Conservation (phyloP, 331 rosid genomes). For the Pyrus hybrid region DNA sequence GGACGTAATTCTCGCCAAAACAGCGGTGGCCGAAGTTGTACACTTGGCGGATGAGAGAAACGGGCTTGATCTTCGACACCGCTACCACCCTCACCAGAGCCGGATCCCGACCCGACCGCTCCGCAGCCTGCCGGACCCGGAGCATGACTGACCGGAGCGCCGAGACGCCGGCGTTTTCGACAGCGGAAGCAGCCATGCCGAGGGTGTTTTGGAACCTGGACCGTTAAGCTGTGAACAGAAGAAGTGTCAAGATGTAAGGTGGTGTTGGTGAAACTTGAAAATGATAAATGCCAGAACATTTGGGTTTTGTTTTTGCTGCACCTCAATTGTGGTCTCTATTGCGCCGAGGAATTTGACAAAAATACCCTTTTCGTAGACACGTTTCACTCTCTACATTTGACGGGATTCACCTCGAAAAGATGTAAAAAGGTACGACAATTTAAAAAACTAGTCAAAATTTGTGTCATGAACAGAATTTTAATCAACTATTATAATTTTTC, state of each 20-base stretch:
- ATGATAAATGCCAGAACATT: not conserved
- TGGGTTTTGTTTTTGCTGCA: not conserved
- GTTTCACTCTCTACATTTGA: too few species aligned
- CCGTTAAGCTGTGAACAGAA: not conserved
- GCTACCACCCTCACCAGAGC: slow-evolving; percentile 58
- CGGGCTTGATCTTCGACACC: slow-evolving; percentile 83
- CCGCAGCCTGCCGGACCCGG: slow-evolving; percentile 69
- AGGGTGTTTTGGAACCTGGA: not conserved
- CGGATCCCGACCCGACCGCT: slow-evolving; percentile 36
- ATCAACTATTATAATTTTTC: too few species aligned
- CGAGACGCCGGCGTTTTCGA: slow-evolving; percentile 43
- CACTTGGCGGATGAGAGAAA: slow-evolving; percentile 63
- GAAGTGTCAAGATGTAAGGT: not conserved
- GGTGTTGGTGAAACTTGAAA: too few species aligned
- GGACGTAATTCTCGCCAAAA: slow-evolving; percentile 91
- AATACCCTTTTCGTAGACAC: too few species aligned
- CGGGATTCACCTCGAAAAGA: too few species aligned
- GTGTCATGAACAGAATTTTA: too few species aligned
- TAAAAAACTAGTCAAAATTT: too few species aligned
- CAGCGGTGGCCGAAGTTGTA: slow-evolving; percentile 72
- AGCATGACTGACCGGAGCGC: slow-evolving; percentile 64
- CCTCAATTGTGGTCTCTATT: not conserved
- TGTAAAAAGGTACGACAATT: too few species aligned
- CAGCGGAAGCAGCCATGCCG: slow-evolving; percentile 59
- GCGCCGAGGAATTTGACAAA: too few species aligned